Conservation (phyloP, 495 filamentous ascomycete genomes). For the Chaetomium tenue region DNA sequence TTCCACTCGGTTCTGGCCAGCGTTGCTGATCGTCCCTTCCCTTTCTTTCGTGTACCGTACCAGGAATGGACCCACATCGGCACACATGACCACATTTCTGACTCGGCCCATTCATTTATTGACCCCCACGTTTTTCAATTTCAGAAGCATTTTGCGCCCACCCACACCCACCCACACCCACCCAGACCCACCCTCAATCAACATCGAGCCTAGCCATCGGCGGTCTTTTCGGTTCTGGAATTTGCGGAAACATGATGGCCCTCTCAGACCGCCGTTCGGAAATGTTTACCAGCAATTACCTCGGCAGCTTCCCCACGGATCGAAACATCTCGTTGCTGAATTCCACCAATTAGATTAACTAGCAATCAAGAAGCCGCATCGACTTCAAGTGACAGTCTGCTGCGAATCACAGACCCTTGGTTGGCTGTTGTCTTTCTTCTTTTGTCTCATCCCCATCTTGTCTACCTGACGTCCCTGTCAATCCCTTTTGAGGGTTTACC, state of each 20-base stretch:
- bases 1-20: too few relatives aligned
- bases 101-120: neutral
- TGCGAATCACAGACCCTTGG: neutral
- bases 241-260: neutral
- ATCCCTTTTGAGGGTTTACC: too few relatives aligned
- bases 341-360: constrained; percentile 13
- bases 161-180: neutral
- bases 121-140: neutral
- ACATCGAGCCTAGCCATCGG: neutral
- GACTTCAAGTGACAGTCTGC: neutral
- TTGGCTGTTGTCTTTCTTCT: neutral
- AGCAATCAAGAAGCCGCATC: neutral
- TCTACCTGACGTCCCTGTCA: neutral
- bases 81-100: neutral
- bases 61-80: neutral
- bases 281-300: neutral
- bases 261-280: neutral
- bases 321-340: neutral
- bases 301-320: neutral
- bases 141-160: neutral
- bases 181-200: neutral
- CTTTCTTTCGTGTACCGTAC: constrained; percentile 10
- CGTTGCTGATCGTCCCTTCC: constrained; percentile 5
- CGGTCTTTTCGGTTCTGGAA: neutral
- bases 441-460: neutral